A percentile compares a stretch with the other conserved stretches of the same genome.
phyloP scores from a whole-genome alignment of 108 stramenopile species.

The Seminavis robusta region DNA sequence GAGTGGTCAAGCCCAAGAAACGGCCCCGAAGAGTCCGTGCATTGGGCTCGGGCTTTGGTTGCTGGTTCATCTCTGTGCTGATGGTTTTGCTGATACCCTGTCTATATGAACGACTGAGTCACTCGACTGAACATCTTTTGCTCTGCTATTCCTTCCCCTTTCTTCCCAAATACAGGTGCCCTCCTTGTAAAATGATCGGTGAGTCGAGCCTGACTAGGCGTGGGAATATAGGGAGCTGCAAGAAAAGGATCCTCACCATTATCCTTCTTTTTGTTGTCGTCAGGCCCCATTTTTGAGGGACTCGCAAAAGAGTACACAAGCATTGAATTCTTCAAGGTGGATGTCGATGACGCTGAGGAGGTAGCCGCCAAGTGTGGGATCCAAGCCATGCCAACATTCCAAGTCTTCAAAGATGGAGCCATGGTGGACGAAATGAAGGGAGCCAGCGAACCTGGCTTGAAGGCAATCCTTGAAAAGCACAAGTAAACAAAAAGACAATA shows the following conservation, averaged over 20 bases:
- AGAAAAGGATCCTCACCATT: too few relatives aligned
- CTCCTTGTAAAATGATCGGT: conserved; percentile 78
- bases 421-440: conserved; percentile 78
- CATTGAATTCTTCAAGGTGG: conserved; percentile 81
- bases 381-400: conserved; percentile 90
- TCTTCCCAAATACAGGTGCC: conserved; percentile 11
- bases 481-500: too few relatives aligned
- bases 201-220: too few relatives aligned
- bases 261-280: too few relatives aligned
- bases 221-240: too few relatives aligned
- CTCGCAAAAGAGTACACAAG: conserved; percentile 60
- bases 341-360: conserved; percentile 79
- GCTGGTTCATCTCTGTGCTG: not conserved
- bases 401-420: conserved; percentile 73
- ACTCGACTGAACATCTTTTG: not conserved
- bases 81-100: not conserved
- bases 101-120: conserved; percentile 1
- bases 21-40: not conserved
- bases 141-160: not conserved
- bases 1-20: not conserved
- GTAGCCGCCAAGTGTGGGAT: conserved; percentile 64
- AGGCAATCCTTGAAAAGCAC: conserved; percentile 17
- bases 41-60: too few relatives aligned
- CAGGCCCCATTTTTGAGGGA: conserved; percentile 79
- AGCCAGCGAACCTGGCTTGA: conserved; percentile 48